Conservation (phyloP, 2,329 filamentous ascomycete genomes). For the Trichoderma atrobrunneum region DNA sequence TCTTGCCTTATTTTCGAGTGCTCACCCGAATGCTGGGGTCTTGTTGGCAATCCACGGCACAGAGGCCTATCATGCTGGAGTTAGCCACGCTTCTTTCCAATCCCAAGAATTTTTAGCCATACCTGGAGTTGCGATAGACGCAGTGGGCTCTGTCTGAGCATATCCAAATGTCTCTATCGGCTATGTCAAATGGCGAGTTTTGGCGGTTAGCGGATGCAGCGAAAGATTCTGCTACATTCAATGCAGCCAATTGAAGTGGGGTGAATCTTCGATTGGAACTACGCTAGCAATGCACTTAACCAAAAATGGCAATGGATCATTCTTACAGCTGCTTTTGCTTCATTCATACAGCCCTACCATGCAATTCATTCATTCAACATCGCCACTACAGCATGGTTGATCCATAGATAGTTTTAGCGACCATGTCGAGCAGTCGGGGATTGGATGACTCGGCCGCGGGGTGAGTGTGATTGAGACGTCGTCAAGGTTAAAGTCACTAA, state of each 20-base stretch:
- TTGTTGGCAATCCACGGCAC: slow-evolving; percentile 7
- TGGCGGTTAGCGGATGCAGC: neutral
- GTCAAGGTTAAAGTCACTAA: neutral
- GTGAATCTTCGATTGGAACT: neutral
- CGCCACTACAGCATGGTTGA: neutral
- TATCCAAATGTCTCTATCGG: slow-evolving; percentile 11
- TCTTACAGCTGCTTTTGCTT: neutral
- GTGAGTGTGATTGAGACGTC: neutral
- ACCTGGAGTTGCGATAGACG: slow-evolving; percentile 28
- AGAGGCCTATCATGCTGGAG: neutral
- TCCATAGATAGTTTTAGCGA: neutral
- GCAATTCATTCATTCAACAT: neutral
- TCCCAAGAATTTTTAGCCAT: neutral
- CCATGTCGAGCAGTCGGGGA: neutral
- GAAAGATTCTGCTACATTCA: slow-evolving; percentile 9
- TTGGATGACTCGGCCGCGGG: neutral
- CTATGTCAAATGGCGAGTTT: neutral
- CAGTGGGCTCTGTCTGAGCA: slow-evolving; percentile 32
- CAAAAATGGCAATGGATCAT: neutral
- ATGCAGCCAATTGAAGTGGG: neutral
- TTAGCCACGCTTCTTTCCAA: neutral
- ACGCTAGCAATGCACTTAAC: neutral
- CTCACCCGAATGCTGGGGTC: slow-evolving; percentile 11
- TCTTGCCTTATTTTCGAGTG: neutral
- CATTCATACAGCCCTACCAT: neutral